Percentiles rank a stretch among this genome's conserved stretches.
Evolutionary conservation across 768 basidiomycete genomes (phyloP).

Genomic region (Sarcomyxa edulis): DNA sequence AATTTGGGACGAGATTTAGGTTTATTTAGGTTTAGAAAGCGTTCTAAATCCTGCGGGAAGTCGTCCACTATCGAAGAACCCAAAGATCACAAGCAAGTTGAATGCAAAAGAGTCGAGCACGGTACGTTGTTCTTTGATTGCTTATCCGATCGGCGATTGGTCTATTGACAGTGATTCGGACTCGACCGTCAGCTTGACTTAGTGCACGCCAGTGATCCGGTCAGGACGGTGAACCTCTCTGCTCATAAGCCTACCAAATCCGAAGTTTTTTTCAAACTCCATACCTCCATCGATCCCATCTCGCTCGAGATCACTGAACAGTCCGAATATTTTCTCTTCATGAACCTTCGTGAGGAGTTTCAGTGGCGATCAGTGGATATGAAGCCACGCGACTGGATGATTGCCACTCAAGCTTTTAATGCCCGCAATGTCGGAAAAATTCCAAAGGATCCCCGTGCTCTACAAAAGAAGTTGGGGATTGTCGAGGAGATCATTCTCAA

Average conservation of each 20-base stretch:
- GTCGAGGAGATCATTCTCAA: constrained; percentile 8
- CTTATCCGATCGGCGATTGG: too few relatives aligned
- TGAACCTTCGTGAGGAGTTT: constrained; percentile 13
- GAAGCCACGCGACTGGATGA: constrained; percentile 11
- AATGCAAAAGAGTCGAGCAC: too few relatives aligned
- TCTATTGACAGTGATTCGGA: too few relatives aligned
- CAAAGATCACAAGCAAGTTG: too few relatives aligned
- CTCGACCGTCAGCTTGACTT: too few relatives aligned
- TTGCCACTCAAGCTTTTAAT: constrained; percentile 10
- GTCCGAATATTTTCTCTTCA: constrained; percentile 15
- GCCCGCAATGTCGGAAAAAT: background rate
- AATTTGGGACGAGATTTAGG: too few relatives aligned
- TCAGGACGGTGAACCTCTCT: too few relatives aligned
- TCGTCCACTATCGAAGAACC: too few relatives aligned
- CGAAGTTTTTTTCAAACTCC: constrained; percentile 1
- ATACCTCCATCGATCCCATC: constrained; percentile 3
- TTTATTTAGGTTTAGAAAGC: too few relatives aligned
- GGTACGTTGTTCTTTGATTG: too few relatives aligned
- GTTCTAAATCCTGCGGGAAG: too few relatives aligned
- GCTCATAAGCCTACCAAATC: constrained; percentile 6
- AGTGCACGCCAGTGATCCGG: too few relatives aligned
- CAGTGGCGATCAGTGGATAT: constrained; percentile 14
- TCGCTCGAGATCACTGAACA: constrained; percentile 2
- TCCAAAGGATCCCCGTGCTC: constrained; percentile 9
- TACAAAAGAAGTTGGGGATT: constrained; percentile 8